Percentiles rank a stretch among this genome's conserved stretches.
Evolutionary conservation across 2,329 filamentous ascomycete genomes (phyloP).

Genomic region (Plectosphaerella plurivora): DNA sequence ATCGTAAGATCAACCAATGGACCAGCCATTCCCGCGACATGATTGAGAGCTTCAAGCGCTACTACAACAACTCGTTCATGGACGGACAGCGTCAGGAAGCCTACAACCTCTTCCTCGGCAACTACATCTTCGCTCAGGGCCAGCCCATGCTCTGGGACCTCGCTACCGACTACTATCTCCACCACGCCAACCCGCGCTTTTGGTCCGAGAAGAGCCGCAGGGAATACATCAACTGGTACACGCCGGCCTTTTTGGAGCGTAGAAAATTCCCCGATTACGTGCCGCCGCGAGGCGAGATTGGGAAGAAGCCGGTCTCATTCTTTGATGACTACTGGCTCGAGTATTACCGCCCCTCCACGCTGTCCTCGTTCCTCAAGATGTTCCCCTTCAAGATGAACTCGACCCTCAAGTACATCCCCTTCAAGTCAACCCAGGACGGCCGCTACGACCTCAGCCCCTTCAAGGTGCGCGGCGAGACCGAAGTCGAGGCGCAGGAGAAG

Average conservation of each 20-base stretch:
- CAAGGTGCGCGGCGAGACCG: conserved; percentile 64
- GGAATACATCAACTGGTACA: conserved; percentile 89
- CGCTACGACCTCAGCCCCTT: conserved; percentile 87
- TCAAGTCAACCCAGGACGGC: conserved; percentile 67
- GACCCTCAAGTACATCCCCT: conserved; percentile 76
- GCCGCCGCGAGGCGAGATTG: conserved; percentile 40
- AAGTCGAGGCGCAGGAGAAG: conserved; percentile 55
- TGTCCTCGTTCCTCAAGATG: conserved; percentile 88
- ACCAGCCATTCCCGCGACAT: conserved; percentile 95
- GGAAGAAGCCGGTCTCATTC: conserved; percentile 46
- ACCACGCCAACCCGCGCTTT: conserved; percentile 76
- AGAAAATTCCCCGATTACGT: conserved; percentile 54
- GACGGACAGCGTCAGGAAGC: conserved; percentile 98
- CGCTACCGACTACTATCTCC: conserved; percentile 90
- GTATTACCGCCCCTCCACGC: conserved; percentile 83
- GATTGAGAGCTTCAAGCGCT: conserved; percentile 98
- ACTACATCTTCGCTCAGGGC: conserved; percentile 83
- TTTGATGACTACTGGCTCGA: conserved; percentile 97
- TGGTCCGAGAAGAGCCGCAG: conserved; percentile 60
- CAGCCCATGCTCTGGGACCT: conserved; percentile 98
- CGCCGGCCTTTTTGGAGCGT: conserved; percentile 63
- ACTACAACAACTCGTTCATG: conserved; percentile 98
- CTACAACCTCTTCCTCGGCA: conserved; percentile 94
- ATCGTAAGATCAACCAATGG: conserved; percentile 98
- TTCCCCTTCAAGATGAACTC: conserved; percentile 92